phyloP scores from a whole-genome alignment of 257 asterid species.

The Solanum peruvianum region DNA sequence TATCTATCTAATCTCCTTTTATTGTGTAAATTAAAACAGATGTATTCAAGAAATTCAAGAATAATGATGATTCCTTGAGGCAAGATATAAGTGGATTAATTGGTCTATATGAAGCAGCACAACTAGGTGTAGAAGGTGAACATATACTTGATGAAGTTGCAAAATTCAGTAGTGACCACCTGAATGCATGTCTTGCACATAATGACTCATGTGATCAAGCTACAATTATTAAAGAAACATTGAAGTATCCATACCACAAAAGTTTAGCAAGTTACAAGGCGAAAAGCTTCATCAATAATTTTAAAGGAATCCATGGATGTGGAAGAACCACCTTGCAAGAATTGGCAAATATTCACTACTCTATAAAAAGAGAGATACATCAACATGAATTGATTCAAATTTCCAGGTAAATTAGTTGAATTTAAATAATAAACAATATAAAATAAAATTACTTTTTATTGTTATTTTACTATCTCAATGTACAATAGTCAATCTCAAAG shows the following conservation, averaged over 20 bases:
- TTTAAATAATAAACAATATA: too few species aligned
- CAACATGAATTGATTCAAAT: slow-evolving; percentile 22
- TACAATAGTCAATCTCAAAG: too few species aligned
- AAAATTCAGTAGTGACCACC: slow-evolving; percentile 11
- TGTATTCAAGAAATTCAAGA: slow-evolving; percentile 28
- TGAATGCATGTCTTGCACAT: background rate
- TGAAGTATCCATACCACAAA: slow-evolving; percentile 34
- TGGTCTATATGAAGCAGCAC: slow-evolving; percentile 43
- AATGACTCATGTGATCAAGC: background rate
- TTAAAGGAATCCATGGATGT: slow-evolving; percentile 4
- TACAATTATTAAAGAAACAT: slow-evolving; percentile 1
- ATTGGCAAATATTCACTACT: slow-evolving; percentile 16
- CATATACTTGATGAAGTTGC: slow-evolving; percentile 27
- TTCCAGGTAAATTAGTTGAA: slow-evolving; percentile 9
- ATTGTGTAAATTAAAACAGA: background rate
- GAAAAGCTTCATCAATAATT: background rate
- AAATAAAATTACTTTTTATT: too few species aligned
- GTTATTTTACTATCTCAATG: too few species aligned
- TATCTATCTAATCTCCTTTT: too few species aligned
- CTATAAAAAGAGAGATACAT: background rate
- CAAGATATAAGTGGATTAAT: slow-evolving; percentile 17
- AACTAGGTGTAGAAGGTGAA: slow-evolving; percentile 35
- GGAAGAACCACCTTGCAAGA: slow-evolving; percentile 15
- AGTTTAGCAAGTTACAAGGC: slow-evolving; percentile 12
- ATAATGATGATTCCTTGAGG: slow-evolving; percentile 5